These are phyloP conservation scores for Penicillium chermesinum DNA, from an alignment of 495 filamentous ascomycete species.

Conservation along the genomic window DNA sequence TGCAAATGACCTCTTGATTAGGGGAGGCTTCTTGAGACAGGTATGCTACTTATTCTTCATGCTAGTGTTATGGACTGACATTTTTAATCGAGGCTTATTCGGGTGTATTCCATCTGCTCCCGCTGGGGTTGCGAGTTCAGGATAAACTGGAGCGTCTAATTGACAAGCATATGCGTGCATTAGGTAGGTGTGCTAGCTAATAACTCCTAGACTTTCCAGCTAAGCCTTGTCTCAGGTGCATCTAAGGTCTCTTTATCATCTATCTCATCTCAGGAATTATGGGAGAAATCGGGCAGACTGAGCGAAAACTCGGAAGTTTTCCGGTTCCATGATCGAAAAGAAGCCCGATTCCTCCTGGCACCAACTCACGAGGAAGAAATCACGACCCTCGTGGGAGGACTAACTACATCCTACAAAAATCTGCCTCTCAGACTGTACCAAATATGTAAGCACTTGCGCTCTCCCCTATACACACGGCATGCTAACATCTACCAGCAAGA, in stretches of 20 bases:
- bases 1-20: slow-evolving; percentile 66
- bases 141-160: slow-evolving; percentile 81
- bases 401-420: slow-evolving; percentile 79
- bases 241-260: slow-evolving; percentile 85
- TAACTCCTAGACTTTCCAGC: slow-evolving; percentile 3
- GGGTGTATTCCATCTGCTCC: slow-evolving; percentile 89
- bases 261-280: slow-evolving; percentile 78
- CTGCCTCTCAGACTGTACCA: slow-evolving; percentile 88
- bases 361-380: slow-evolving; percentile 98
- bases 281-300: slow-evolving; percentile 65
- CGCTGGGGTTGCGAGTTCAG: slow-evolving; percentile 83
- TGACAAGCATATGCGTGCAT: slow-evolving; percentile 77
- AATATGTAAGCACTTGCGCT: slow-evolving; percentile 55
- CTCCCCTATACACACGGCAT: background rate
- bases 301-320: slow-evolving; percentile 65
- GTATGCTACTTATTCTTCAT: slow-evolving; percentile 28
- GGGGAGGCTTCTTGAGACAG: slow-evolving; percentile 77
- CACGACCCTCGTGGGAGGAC: slow-evolving; percentile 66
- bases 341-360: slow-evolving; percentile 68
- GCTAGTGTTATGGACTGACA: slow-evolving; percentile 1
- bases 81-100: slow-evolving; percentile 58
- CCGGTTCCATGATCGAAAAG: slow-evolving; percentile 72
- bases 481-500: slow-evolving; percentile 50
- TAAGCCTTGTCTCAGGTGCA: slow-evolving; percentile 53
- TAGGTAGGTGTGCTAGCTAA: slow-evolving; percentile 49